Base-by-base conservation (phyloP, 192 early-diverging fungal species). In the Entomortierella lignicola region DNA sequence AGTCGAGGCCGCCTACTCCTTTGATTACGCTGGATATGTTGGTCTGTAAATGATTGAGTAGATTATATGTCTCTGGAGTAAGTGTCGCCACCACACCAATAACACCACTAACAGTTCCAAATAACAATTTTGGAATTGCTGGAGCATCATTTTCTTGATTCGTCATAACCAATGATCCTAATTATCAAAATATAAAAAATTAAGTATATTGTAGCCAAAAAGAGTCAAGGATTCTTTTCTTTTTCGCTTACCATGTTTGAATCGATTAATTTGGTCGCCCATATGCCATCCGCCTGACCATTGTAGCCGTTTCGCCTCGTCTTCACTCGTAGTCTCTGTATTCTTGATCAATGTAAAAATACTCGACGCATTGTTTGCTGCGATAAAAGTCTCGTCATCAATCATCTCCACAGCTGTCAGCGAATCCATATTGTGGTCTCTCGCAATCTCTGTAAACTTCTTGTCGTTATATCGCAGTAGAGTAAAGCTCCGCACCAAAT, bases 221-320 rank as follows among this genome's bases (percentile, higher is more conserved):
- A n/a, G n/a, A n/a, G n/a, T n/a, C n/a, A n/a, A n/a, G n/a, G n/a
- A n/a, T n/a, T n/a, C 15, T 31, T 5, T 39, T 30, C 2, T 31
- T 25, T 5, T 18, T 69, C 10, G 34, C 10, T 67, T 82, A 92
- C 97, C 97, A 31, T 85, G 67, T 37, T 89, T 79, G 43, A 99
- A 88, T 11, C 87, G 83, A 72, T 96, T 98, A 68, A 99, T 84
- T 31, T 84, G 77, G 59, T 96, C 92, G 26, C 95, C 95, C 41
- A 97, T 27, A 65, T 95, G 94, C 77, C 81, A 95, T 53, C 85
- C 83, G n/a, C 88, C 94, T 62, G 85, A 77, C 17, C 87, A 72
- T 41, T 85, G 82, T 56, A 98, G 69, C 53, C 83, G 65, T 18
- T 70, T 63, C 26, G 83, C 64, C 26, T 91, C 87, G 21, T 86